A percentile compares a stretch with the other conserved stretches of the same genome.
phyloP scores from a whole-genome alignment of 2,329 filamentous ascomycete genomes.

The Fusarium sp. region DNA sequence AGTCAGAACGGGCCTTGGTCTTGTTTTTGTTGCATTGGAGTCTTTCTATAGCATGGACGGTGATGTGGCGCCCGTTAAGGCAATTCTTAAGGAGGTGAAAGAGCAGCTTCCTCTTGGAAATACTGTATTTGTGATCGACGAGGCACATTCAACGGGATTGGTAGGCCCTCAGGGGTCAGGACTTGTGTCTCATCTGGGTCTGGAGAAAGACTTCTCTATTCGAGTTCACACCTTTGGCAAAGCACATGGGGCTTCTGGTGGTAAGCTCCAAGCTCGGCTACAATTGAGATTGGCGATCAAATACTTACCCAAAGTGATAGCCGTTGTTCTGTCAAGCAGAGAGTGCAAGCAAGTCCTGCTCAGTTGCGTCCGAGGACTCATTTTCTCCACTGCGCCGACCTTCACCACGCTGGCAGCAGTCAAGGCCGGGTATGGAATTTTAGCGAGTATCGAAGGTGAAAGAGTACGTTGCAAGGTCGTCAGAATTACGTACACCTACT shows the following conservation, averaged over 20 bases:
- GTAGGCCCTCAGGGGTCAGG: neutral
- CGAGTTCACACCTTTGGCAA: conserved; percentile 1
- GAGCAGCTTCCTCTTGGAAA: neutral
- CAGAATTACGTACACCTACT: accelerated
- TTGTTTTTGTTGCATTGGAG: neutral
- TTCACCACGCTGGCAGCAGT: neutral
- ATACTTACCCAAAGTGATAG: neutral
- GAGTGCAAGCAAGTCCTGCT: neutral
- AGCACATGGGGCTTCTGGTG: neutral
- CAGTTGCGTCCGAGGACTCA: neutral
- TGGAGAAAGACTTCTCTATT: neutral
- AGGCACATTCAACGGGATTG: neutral
- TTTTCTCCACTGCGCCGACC: neutral
- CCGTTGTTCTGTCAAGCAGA: neutral
- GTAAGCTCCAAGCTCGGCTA: neutral
- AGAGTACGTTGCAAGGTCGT: neutral
- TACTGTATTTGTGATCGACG: neutral
- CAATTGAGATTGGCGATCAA: neutral
- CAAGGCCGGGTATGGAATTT: neutral
- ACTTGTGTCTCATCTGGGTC: neutral
- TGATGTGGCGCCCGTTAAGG: neutral
- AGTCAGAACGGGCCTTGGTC: neutral
- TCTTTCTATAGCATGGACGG: conserved; percentile 1
- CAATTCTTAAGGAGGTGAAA: neutral
- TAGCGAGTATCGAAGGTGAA: neutral